These are phyloP conservation scores for Citrus maxima DNA, from an alignment of 345 rosid genomes.

Conservation along the genomic window DNA sequence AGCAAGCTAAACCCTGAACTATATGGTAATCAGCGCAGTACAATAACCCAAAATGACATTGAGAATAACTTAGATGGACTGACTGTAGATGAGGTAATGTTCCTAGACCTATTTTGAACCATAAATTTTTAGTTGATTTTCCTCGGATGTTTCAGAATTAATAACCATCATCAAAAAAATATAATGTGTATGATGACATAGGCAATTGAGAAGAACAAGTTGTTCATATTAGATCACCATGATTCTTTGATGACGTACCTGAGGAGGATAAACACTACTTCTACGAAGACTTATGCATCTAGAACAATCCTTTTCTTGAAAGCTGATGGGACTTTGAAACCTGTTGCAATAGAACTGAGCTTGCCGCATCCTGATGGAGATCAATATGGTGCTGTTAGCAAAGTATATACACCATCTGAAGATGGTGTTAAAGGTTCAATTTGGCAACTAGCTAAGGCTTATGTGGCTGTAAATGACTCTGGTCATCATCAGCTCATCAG, in stretches of 20 bases:
- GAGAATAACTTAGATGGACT: conserved; percentile 48
- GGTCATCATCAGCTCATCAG: conserved; percentile 90
- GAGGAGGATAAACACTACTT: conserved; percentile 59
- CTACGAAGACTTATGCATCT: conserved; percentile 61
- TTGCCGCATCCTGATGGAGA: conserved; percentile 71
- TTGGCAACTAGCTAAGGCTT: conserved; percentile 93
- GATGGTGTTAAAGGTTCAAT: conserved; percentile 55
- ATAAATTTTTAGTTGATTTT: neutral
- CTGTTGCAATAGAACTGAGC: conserved; percentile 79
- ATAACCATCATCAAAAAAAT: neutral
- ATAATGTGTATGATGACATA: conserved; percentile 12
- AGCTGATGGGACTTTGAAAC: conserved; percentile 79
- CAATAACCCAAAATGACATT: conserved; percentile 47
- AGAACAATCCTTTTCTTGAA: conserved; percentile 77
- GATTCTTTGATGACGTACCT: conserved; percentile 77
- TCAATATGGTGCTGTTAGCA: conserved; percentile 51
- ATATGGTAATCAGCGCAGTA: conserved; percentile 59
- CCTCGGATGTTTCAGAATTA: neutral
- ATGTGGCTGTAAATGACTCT: conserved; percentile 79
- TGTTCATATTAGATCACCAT: conserved; percentile 83
- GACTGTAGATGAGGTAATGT: conserved; percentile 48
- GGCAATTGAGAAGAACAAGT: conserved; percentile 59
- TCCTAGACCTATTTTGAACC: neutral
- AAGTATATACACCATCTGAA: conserved; percentile 73
- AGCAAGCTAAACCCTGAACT: conserved; percentile 57